phyloP scores from a whole-genome alignment of 169 alveolate genomes.

The Toxoplasma gondii region DNA sequence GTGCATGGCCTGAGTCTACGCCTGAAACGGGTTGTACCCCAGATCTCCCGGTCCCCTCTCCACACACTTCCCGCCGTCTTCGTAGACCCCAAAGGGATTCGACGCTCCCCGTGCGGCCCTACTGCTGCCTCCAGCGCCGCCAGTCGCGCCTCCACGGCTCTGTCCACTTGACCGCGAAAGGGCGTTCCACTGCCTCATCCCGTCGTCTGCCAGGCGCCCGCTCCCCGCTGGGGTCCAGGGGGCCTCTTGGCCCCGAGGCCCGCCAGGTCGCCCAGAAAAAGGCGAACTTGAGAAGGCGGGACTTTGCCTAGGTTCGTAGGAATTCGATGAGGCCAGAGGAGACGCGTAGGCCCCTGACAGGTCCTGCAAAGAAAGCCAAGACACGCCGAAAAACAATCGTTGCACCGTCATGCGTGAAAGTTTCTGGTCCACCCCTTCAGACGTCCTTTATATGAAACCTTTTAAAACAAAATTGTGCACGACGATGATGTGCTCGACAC shows the following conservation, averaged over 20 bases:
- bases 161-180: not conserved
- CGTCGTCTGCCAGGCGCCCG: too few species aligned
- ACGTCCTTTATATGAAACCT: too few species aligned
- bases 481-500: too few species aligned
- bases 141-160: not conserved
- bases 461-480: too few species aligned
- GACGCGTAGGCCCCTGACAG: not conserved
- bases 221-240: too few species aligned
- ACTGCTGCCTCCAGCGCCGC: not conserved
- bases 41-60: not conserved
- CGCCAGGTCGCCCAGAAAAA: not conserved
- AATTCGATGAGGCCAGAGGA: not conserved
- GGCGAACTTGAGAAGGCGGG: not conserved
- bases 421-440: too few species aligned
- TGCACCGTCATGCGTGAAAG: too few species aligned
- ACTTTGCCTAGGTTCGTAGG: not conserved
- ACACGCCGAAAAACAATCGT: not conserved
- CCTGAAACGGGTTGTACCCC: not conserved
- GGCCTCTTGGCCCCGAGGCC: too few species aligned
- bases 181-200: not conserved
- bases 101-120: not conserved
- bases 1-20: not conserved
- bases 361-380: not conserved
- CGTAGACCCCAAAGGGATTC: not conserved
- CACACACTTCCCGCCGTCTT: not conserved